Percentiles rank a stretch among this genome's conserved stretches.
Evolutionary conservation across 257 asterid genomes (phyloP).

Genomic region (Ehretia macrophylla): DNA sequence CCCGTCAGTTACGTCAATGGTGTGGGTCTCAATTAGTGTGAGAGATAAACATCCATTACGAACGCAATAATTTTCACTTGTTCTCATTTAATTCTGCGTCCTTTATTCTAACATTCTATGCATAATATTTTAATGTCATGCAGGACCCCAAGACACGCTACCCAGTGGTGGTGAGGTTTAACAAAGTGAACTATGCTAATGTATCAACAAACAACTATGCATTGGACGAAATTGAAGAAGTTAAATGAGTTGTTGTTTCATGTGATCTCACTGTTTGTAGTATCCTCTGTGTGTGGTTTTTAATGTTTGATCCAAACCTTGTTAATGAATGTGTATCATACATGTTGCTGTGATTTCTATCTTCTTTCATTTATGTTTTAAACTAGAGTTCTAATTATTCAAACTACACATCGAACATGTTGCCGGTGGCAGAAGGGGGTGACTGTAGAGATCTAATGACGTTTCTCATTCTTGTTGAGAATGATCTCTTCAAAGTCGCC

Average conservation of each 20-base stretch:
- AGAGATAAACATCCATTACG: too few relatives aligned
- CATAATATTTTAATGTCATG: background rate
- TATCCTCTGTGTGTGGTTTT: conserved; percentile 7
- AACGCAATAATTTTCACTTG: too few relatives aligned
- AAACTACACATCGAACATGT: background rate
- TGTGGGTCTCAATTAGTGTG: too few relatives aligned
- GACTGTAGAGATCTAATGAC: too few relatives aligned
- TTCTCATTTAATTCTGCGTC: too few relatives aligned
- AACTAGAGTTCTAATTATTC: background rate
- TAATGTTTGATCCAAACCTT: conserved; percentile 11
- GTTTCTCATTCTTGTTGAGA: background rate
- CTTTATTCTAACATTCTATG: too few relatives aligned
- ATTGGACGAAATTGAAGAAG: conserved; percentile 68
- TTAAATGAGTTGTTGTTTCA: conserved; percentile 20
- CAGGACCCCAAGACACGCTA: conserved; percentile 92
- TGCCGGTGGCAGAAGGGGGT: too few relatives aligned
- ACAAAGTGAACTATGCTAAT: conserved; percentile 87
- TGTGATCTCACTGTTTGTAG: background rate
- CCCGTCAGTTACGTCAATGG: too few relatives aligned
- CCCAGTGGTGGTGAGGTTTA: conserved; percentile 90
- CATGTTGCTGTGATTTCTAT: background rate
- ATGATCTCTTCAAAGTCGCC: background rate
- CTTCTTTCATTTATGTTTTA: background rate
- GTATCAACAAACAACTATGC: conserved; percentile 85
- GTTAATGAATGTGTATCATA: conserved; percentile 18